Evolutionary conservation across 768 basidiomycete genomes (phyloP), one percentile per base, ranked within the genome.

Genomic region (Phaeotremella fagi): DNA sequence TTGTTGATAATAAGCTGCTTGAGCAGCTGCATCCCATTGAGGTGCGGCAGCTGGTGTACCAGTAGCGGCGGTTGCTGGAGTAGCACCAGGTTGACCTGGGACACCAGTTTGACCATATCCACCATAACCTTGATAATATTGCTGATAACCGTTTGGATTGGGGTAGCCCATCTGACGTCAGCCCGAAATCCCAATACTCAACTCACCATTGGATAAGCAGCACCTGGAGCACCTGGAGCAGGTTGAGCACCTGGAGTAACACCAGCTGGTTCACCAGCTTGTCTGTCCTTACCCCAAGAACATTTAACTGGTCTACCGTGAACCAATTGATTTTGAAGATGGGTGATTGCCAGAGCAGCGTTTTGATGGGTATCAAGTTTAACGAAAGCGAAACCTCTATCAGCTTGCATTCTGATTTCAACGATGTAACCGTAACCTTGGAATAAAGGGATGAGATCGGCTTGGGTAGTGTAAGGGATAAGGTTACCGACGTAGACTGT

Each of bases 401-500:
- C 94, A 57, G 95, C 85, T 76, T 98, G 95, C 90, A 99, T 94
- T 55, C 95, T 86, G 75, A 98, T 92, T 78, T 99, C 95, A 61
- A 90, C 91, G 43, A 98, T 85, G 76, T 98, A 98, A 47, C 94
- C 94, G 75, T 95, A 98, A 50, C 90, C 90, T 50, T 74, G 72
- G 83, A 98, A 98, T 55, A 98, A 79, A 12, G 94, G 94, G 68
- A 97, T 91, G 54, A 99, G 84, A 76, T 99, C 95, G 37, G 90
- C 90, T 75, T 98, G 94, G 23, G 91, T 92, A 69, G 87, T 88
- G 78, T 90, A 97, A 5, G 94, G 94, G 59, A 95, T 90, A 64
- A 99, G 82, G 78, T 98, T 98, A 58, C 95, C 95, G 72, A 97
- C 95, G 75, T 98, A 99, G 68, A 98, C 91, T 41, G 92, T 95